Base-by-base conservation (phyloP, 176 grass and related monocot genomes). In the Eleusine indica region DNA sequence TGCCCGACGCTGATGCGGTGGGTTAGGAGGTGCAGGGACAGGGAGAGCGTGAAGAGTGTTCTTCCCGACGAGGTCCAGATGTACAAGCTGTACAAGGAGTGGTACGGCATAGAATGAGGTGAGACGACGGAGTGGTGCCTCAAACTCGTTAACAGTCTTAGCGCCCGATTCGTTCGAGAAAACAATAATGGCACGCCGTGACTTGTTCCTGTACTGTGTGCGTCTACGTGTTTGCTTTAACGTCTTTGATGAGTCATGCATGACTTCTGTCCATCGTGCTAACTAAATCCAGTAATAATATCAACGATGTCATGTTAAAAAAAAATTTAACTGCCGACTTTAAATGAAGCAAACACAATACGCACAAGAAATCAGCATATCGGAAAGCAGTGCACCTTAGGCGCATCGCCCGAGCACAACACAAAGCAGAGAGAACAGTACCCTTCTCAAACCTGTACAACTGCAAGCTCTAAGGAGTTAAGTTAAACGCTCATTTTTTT, bases 41-140 rank as follows among this genome's bases (percentile, higher is more conserved):
- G 86, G 82, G 84, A 90, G 18, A 88, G 91, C 1, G 78, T 88
- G 1, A 38, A 15, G n/a, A 19, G 42, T 0, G 80, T 83, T 9
- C 68, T 93, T 0, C 80, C 80, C 0, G 71, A 87, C 1, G 78
- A 78, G 2, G 19, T 29, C 0, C 35, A 85, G 52, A 65, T 89
- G 56, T 92, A 89, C 6, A 62, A 89, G 25, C 39, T 92, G n/a
- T 67, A 91, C 54, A 83, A 76, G 83, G 15, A 62, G 42, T 87
- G 80, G 75, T 80, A 91, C 2, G 68, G 68, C 1, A 84, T 80
- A 0, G 67, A 87, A 39, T 90, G 46, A 75, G 15, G 44, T 47
- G 44, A 47, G 51, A 53, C 15, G 51, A 53, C 4, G 3, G 14
- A 53, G 51, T 17, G 51, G 11, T 47, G 44, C 44, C 11, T 47